Conservation (phyloP, 331 rosid species). For the Acacia pycnantha region DNA sequence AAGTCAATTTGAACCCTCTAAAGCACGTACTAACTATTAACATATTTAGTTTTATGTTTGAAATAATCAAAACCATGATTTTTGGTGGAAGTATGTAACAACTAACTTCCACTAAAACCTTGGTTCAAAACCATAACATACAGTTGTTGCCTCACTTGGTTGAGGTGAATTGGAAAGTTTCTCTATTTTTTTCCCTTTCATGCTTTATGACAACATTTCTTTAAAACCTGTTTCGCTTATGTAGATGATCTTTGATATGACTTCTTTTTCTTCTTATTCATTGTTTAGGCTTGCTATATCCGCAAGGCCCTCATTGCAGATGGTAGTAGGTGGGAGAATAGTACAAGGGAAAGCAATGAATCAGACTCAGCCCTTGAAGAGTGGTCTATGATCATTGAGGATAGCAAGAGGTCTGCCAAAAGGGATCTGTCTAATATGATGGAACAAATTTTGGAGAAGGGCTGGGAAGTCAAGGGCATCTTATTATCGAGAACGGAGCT, state of each 20-base stretch:
- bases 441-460: slow-evolving; percentile 54
- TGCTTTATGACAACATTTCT: background rate
- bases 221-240: slow-evolving; percentile 13
- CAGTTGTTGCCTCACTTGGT: background rate
- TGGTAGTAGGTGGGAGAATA: slow-evolving; percentile 36
- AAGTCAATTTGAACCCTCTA: background rate
- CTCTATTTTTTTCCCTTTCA: background rate
- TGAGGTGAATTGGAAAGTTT: background rate
- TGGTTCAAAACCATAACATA: background rate
- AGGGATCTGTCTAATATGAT: slow-evolving; percentile 45
- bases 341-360: slow-evolving; percentile 25
- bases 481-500: slow-evolving; percentile 63
- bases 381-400: slow-evolving; percentile 62
- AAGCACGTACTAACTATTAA: background rate
- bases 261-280: background rate
- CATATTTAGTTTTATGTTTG: background rate
- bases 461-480: slow-evolving; percentile 74
- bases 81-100: background rate
- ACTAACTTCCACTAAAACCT: background rate
- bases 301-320: slow-evolving; percentile 47
- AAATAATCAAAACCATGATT: background rate
- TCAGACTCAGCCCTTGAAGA: slow-evolving; percentile 43
- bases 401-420: slow-evolving; percentile 54
- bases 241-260: slow-evolving; percentile 1
- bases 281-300: slow-evolving; percentile 66